Conservation (phyloP, 2,329 filamentous ascomycete genomes). For the Aureobasidium sp. region DNA sequence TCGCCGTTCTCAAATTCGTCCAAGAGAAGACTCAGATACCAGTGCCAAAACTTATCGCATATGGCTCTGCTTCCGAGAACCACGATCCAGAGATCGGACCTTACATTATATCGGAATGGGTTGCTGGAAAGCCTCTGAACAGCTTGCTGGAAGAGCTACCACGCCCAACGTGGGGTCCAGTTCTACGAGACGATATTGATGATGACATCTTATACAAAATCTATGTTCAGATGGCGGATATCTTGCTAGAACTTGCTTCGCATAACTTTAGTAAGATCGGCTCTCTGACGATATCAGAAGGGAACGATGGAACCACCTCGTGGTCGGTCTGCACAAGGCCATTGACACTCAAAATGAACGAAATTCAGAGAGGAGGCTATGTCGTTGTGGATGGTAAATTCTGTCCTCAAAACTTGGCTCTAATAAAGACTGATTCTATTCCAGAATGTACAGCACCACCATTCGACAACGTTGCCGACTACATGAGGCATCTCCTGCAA, state of each 20-base stretch:
- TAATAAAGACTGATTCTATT: not conserved
- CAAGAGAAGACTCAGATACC: not conserved
- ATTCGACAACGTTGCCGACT: constrained; percentile 15
- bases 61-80: not conserved
- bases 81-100: not conserved
- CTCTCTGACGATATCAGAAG: not conserved
- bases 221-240: not conserved
- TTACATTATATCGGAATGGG: not conserved
- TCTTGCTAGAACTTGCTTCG: not conserved
- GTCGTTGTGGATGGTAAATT: not conserved
- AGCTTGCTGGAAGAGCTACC: not conserved
- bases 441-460: not conserved
- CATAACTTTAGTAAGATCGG: not conserved
- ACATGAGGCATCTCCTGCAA: constrained; percentile 21
- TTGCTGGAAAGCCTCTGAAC: not conserved
- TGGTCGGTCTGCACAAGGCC: not conserved
- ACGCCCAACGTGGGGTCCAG: not conserved
- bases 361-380: constrained; percentile 1
- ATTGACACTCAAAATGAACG: not conserved
- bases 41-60: not conserved
- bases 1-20: not conserved
- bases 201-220: not conserved
- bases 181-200: not conserved
- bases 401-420: not conserved
- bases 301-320: not conserved